Conservation (phyloP, 78 protist species). For the Planoprotostelium fungivorum region DNA sequence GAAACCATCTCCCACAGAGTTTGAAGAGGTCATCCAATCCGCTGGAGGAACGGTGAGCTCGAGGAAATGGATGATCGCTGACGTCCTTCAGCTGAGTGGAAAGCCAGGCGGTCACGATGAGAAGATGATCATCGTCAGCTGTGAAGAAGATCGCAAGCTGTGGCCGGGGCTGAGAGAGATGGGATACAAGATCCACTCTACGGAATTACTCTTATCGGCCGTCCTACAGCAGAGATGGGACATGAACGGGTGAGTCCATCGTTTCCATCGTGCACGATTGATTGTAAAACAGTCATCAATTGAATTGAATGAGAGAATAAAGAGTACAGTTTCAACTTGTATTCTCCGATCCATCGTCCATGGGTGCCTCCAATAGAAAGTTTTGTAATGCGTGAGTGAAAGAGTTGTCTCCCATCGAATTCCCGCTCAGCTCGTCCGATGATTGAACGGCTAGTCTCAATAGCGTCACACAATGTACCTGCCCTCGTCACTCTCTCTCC, state of each 20-base stretch:
- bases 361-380: background rate
- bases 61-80: background rate
- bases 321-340: too few species aligned
- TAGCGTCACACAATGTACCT: constrained; percentile 53
- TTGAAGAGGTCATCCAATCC: background rate
- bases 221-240: background rate
- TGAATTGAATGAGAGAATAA: too few species aligned
- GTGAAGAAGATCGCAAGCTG: background rate
- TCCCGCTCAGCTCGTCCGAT: background rate
- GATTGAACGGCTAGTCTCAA: constrained; percentile 31
- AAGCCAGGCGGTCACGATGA: background rate
- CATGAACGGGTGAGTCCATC: background rate
- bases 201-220: background rate
- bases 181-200: background rate
- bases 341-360: background rate
- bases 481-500: background rate
- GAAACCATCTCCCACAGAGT: background rate
- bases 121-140: background rate
- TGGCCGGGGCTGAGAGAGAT: background rate
- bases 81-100: background rate
- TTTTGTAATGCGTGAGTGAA: background rate
- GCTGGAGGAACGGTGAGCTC: background rate
- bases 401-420: background rate
- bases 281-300: too few species aligned
- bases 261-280: too few species aligned